Conservation (phyloP, 2,329 filamentous ascomycete species). For the Claviceps fusiformis region DNA sequence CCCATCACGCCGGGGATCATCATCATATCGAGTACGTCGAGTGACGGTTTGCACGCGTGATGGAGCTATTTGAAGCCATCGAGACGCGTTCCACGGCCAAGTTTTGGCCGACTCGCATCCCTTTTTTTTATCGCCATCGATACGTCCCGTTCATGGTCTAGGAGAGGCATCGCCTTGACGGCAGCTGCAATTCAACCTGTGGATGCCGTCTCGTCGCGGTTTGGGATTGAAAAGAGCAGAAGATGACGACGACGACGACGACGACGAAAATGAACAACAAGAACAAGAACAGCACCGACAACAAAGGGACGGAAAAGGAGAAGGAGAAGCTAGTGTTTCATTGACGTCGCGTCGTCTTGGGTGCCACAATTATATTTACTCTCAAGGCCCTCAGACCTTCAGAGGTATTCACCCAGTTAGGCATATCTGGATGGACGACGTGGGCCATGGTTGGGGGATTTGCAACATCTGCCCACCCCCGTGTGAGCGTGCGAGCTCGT, state of each 20-base stretch:
- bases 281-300: too few species aligned
- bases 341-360: too few species aligned
- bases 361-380: neutral
- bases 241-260: too few species aligned
- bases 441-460: neutral
- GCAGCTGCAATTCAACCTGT: too few species aligned
- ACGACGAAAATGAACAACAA: too few species aligned
- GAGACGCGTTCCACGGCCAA: neutral
- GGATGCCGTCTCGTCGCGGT: too few species aligned
- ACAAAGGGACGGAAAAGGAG: too few species aligned
- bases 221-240: too few species aligned
- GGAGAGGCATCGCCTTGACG: too few species aligned
- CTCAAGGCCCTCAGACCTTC: neutral
- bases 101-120: neutral
- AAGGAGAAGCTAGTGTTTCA: too few species aligned
- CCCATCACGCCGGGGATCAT: neutral
- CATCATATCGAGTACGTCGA: neutral
- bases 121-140: neutral
- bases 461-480: too few species aligned
- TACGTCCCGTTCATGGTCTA: neutral
- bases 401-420: neutral
- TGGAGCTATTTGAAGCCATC: neutral
- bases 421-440: neutral
- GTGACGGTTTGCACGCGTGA: slow-evolving; percentile 1
- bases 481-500: neutral